phyloP scores from a whole-genome alignment of 345 rosid genomes.

The Eucalyptus cladocalyx region DNA sequence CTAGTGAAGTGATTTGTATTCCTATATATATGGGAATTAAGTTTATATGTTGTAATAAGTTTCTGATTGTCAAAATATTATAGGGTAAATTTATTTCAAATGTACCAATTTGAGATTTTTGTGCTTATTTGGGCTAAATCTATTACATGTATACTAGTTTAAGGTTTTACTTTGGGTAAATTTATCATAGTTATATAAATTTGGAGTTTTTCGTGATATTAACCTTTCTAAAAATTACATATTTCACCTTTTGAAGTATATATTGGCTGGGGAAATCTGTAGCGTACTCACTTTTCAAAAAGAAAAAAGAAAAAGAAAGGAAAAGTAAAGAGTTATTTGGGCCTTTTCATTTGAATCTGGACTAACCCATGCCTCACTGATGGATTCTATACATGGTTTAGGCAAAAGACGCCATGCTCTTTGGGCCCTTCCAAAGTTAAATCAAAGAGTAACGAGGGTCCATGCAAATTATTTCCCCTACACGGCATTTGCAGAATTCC shows the following conservation, averaged over 20 bases:
- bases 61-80: fast-evolving
- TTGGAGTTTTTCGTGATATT: too few relatives aligned
- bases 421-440: neutral
- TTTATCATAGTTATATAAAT: fast-evolving
- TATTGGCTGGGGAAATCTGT: neutral
- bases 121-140: too few relatives aligned
- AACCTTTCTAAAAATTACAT: neutral
- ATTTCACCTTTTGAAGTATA: neutral
- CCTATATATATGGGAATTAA: too few relatives aligned
- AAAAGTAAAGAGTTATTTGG: neutral
- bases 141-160: too few relatives aligned
- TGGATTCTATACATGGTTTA: neutral
- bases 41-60: too few relatives aligned
- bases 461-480: neutral
- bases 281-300: neutral
- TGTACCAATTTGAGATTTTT: fast-evolving
- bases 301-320: neutral
- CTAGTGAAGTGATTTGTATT: too few relatives aligned
- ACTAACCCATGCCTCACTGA: neutral
- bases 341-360: neutral
- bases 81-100: too few relatives aligned
- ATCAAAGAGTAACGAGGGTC: neutral
- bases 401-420: neutral
- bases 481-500: neutral
- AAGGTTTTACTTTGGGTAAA: fast-evolving